Percentiles rank a stretch among this genome's conserved stretches.
Conservation (phyloP, 352 stramenopile species). For the Elongisporangium undulatum region DNA sequence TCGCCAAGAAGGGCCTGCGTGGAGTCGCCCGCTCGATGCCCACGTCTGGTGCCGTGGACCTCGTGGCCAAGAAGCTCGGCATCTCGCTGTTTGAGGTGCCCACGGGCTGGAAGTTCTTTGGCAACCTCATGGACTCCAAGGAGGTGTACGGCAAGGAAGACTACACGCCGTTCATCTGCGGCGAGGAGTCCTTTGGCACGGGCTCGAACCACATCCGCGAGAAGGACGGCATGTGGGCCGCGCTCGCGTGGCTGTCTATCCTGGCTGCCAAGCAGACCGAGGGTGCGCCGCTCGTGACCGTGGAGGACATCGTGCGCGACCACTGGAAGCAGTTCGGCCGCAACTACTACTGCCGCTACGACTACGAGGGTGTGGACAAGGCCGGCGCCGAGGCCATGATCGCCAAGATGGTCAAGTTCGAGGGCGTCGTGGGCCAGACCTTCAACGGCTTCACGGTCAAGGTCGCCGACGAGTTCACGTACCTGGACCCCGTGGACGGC, state of each 20-base stretch:
- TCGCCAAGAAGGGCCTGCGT: conserved; percentile 91
- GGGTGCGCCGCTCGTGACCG: conserved; percentile 88
- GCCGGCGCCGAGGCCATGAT: conserved; percentile 71
- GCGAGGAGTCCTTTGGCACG: conserved; percentile 98
- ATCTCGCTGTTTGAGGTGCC: conserved; percentile 97
- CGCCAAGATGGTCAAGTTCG: conserved; percentile 66
- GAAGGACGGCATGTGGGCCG: conserved; percentile 99
- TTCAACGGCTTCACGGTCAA: conserved; percentile 80
- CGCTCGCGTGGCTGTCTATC: conserved; percentile 98
- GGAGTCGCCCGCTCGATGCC: conserved; percentile 98
- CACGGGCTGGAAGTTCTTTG: conserved; percentile 99
- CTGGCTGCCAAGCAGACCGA: conserved; percentile 88
- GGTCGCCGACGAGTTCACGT: conserved; percentile 97
- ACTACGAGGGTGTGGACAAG: conserved; percentile 98
- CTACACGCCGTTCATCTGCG: conserved; percentile 98
- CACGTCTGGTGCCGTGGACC: conserved; percentile 96
- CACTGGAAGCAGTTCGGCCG: conserved; percentile 97
- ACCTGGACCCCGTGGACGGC: conserved; percentile 97
- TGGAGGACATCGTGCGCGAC: conserved; percentile 95
- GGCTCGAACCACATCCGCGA: conserved; percentile 99
- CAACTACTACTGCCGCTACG: conserved; percentile 99
- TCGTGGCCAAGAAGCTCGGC: conserved; percentile 93
- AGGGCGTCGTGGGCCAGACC: conserved; percentile 57
- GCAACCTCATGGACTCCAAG: conserved; percentile 99
- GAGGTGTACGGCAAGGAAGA: conserved; percentile 95